Percentiles rank a stretch among this genome's conserved stretches.
Evolutionary conservation across 768 basidiomycete genomes (phyloP).

Genomic region (Pleurotus tuber-regium): DNA sequence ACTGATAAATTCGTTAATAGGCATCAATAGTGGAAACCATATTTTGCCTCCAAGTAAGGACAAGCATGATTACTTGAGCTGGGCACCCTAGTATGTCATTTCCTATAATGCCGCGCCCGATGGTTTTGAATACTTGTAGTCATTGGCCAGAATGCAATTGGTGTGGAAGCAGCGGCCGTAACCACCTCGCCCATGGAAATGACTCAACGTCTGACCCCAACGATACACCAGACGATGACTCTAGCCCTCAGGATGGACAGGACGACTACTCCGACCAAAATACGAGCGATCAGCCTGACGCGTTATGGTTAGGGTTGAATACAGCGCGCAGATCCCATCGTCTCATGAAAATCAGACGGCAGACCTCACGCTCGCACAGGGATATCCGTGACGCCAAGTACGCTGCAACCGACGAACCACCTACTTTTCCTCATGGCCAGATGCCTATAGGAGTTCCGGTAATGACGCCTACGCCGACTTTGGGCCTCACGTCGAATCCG

Average conservation of each 20-base stretch:
- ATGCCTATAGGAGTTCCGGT: neutral
- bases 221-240: constrained; percentile 18
- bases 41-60: constrained; percentile 28
- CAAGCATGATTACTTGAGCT: constrained; percentile 50
- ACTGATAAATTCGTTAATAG: too few species aligned
- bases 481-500: neutral
- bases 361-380: too few species aligned
- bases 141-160: constrained; percentile 58
- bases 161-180: constrained; percentile 30
- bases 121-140: constrained; percentile 24
- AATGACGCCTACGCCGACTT: neutral
- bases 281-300: too few species aligned
- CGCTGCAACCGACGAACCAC: too few species aligned
- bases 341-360: too few species aligned
- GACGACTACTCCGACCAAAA: too few species aligned
- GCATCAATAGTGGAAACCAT: too few species aligned
- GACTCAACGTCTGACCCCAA: constrained; percentile 12
- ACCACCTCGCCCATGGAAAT: constrained; percentile 20
- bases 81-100: constrained; percentile 51
- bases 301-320: too few species aligned
- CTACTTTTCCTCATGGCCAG: neutral
- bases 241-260: constrained; percentile 4
- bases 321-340: too few species aligned
- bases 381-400: too few species aligned
- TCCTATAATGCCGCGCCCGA: neutral